phyloP scores from a whole-genome alignment of 768 basidiomycete species.

The Pseudohyphozyma bogoriensis region DNA sequence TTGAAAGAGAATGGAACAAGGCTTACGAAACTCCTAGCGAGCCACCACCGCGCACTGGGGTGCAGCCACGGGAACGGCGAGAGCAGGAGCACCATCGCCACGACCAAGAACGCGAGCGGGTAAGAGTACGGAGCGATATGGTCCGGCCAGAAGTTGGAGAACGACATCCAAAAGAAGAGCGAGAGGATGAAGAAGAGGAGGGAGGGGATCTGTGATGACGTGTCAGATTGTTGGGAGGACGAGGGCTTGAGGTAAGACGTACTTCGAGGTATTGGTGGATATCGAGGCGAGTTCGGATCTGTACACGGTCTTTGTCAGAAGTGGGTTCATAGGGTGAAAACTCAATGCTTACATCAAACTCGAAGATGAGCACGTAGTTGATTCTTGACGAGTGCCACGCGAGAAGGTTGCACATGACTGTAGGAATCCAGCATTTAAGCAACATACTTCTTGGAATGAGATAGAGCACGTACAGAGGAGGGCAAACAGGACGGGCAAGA shows the following conservation, averaged over 20 bases:
- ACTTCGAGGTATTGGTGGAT: constrained; percentile 62
- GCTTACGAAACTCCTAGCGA: constrained; percentile 48
- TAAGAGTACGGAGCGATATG: constrained; percentile 59
- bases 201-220: constrained; percentile 55
- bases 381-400: constrained; percentile 68
- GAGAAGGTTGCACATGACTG: too few relatives aligned
- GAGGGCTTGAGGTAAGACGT: constrained; percentile 26
- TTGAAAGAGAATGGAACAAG: background rate
- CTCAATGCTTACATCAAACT: constrained; percentile 22
- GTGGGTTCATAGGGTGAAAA: constrained; percentile 22
- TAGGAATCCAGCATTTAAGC: too few relatives aligned
- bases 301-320: background rate
- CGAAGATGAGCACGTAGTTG: constrained; percentile 89
- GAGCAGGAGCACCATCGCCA: constrained; percentile 48
- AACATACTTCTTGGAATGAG: too few relatives aligned
- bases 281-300: constrained; percentile 54
- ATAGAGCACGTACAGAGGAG: constrained; percentile 68
- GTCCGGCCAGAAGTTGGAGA: constrained; percentile 50
- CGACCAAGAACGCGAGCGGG: constrained; percentile 69
- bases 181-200: constrained; percentile 62
- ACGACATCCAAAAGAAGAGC: constrained; percentile 77
- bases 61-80: constrained; percentile 65
- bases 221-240: background rate
- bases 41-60: constrained; percentile 67
- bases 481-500: constrained; percentile 64